Evolutionary conservation across 345 rosid genomes (phyloP), one percentile per base, ranked within the genome.

Genomic region (Eucalyptus grandis): DNA sequence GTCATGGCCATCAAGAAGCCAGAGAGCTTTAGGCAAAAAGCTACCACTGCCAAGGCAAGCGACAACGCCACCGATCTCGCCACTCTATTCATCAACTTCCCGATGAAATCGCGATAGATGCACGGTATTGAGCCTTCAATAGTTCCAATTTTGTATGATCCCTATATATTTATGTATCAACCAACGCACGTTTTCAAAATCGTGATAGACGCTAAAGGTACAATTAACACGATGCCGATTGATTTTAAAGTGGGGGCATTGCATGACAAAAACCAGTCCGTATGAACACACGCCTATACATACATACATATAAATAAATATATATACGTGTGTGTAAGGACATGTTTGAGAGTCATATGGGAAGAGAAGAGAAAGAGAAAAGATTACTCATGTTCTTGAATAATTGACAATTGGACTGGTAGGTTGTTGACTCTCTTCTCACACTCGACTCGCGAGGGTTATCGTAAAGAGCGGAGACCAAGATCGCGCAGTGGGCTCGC

Each of bases 401-500:
- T 30, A 14, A n/a, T 65, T 65, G 17, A 30, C 34, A n/a, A 65
- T 65, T 65, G 72, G 1, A 51, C 54, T 51, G 54, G 0, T 51
- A 51, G 54, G 54, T 51, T 51, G 22, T 51, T 51, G 54, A 30
- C 72, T 7, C 37, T 65, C 60, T 60, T 60, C 67, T 27, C 54
- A 51, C 8, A 51, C 54, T 51, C 54, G 54, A 51, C 92, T 94
- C 54, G 92, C 91, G 21, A 94, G 89, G 17, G 86, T 72, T 17
- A 67, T 92, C 46, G 94, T 49, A 49, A 47, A 47, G 49, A 47
- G 49, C 49, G 49, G 14, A 1, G 26, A 93, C 96, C n/a, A 92
- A 90, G 86, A 94, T 93, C 21, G 89, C 87, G 34, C 87, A 90
- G 40, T 90, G 94, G 94, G 91, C 88, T 46, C 92, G 91, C 49